phyloP scores from a whole-genome alignment of 495 filamentous ascomycete species.

The Xylaria palmicola region DNA sequence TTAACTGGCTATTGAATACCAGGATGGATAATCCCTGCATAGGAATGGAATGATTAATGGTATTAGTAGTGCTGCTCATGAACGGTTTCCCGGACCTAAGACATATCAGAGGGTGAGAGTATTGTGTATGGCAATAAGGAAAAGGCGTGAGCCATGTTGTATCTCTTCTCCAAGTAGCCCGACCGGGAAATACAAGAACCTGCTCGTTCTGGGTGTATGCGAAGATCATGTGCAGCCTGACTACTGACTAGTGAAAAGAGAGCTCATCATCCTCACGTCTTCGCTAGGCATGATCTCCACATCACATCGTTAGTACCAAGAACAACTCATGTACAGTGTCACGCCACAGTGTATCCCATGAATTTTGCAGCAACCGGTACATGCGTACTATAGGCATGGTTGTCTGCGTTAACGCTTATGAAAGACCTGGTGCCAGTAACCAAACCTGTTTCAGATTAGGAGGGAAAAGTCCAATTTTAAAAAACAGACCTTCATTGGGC shows the following conservation, averaged over 20 bases:
- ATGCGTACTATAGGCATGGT: neutral
- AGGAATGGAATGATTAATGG: neutral
- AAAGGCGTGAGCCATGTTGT: too few relatives aligned
- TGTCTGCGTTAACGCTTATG: neutral
- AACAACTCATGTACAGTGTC: neutral
- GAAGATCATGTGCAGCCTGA: too few relatives aligned
- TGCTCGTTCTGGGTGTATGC: too few relatives aligned
- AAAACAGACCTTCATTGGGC: neutral
- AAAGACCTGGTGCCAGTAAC: neutral
- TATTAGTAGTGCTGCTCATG: neutral
- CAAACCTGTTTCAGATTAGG: constrained; percentile 8
- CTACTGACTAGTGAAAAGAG: too few relatives aligned
- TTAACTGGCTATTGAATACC: neutral
- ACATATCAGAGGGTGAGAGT: neutral
- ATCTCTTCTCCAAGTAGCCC: too few relatives aligned
- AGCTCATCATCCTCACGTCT: neutral
- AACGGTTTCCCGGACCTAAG: neutral
- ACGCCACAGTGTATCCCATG: neutral
- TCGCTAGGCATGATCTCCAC: neutral
- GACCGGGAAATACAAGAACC: too few relatives aligned
- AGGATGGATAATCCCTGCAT: constrained; percentile 1
- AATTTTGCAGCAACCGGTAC: neutral
- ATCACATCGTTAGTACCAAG: neutral
- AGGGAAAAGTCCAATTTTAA: neutral
- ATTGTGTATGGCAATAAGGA: neutral